Conservation (phyloP, 2,329 filamentous ascomycete species). For the Colletotrichum orbiculare region DNA sequence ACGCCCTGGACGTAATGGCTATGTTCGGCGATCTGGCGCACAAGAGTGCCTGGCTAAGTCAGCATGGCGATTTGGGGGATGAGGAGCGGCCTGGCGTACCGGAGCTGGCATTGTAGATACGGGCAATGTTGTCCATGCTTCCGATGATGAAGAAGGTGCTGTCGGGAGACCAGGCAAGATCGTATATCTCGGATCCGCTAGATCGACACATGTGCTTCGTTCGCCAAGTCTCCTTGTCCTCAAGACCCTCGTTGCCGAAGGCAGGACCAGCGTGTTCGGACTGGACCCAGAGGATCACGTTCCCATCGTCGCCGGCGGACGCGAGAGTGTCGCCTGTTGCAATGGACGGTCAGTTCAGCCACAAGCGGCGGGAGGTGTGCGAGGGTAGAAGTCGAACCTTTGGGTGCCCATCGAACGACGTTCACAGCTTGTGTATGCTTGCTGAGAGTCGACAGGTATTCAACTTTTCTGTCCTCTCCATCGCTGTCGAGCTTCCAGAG, state of each 20-base stretch:
- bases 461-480: conserved; percentile 88
- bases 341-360: neutral
- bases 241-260: conserved; percentile 85
- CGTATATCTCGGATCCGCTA: conserved; percentile 95
- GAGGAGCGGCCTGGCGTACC: conserved; percentile 63
- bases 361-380: neutral
- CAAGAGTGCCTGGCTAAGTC: conserved; percentile 62
- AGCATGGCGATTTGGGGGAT: neutral
- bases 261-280: conserved; percentile 76
- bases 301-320: conserved; percentile 96
- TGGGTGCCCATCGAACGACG: conserved; percentile 94
- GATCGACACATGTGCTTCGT: conserved; percentile 98
- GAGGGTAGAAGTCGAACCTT: conserved; percentile 67
- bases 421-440: conserved; percentile 99
- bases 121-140: conserved; percentile 98
- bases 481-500: conserved; percentile 91
- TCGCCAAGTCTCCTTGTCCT: conserved; percentile 97
- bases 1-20: conserved; percentile 99
- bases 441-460: conserved; percentile 89
- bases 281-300: conserved; percentile 95
- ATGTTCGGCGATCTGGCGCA: conserved; percentile 95
- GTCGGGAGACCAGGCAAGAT: conserved; percentile 98
- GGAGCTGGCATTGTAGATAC: conserved; percentile 94
- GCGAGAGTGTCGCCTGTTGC: conserved; percentile 87
- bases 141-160: conserved; percentile 96